These are phyloP conservation scores for Oenanthe javanica DNA, from an alignment of 140 eudicot genomes.

Conservation along the genomic window DNA sequence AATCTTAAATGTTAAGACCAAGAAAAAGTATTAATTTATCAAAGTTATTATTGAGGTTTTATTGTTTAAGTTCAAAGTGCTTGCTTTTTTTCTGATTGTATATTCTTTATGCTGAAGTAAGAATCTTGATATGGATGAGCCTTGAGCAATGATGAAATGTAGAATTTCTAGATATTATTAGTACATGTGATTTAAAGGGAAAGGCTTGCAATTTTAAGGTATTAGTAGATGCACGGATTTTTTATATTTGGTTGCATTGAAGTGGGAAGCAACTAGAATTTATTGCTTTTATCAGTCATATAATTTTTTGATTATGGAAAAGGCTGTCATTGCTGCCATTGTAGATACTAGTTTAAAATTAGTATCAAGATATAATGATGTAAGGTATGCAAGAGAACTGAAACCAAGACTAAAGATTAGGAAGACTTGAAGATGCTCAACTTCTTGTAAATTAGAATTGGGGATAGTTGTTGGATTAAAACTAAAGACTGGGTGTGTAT, in stretches of 20 bases:
- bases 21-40: too few relatives aligned
- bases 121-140: neutral
- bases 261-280: neutral
- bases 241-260: neutral
- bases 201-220: neutral
- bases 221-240: neutral
- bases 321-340: neutral
- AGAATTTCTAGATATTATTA: neutral
- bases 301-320: neutral
- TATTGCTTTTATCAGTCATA: neutral
- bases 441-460: neutral
- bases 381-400: neutral
- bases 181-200: neutral
- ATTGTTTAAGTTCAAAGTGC: neutral
- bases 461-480: neutral
- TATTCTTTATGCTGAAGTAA: neutral
- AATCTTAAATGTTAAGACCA: too few relatives aligned
- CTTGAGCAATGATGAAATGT: neutral
- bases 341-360: neutral
- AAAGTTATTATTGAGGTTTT: too few relatives aligned
- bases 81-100: neutral
- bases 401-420: neutral
- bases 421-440: neutral
- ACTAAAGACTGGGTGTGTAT: neutral
- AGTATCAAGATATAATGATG: neutral